Percentiles rank a stretch among this genome's conserved stretches.
Conservation (phyloP, 1,284 basidiomycete species). For the Pseudozyma thailandica region DNA sequence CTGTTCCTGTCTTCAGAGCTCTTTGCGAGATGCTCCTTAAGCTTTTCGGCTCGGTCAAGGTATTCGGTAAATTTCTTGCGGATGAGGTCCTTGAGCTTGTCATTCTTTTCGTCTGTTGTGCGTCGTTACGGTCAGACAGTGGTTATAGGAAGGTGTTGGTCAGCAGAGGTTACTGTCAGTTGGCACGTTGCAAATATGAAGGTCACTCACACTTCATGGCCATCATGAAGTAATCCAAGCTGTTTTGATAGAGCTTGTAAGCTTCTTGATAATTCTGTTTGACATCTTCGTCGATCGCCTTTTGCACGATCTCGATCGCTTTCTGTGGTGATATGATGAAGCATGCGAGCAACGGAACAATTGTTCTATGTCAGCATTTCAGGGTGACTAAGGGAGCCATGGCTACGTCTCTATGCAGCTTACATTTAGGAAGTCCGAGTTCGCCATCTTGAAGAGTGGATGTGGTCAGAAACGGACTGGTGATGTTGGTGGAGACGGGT, state of each 20-base stretch:
- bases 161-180: background rate
- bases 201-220: constrained; percentile 76
- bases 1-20: constrained; percentile 78
- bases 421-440: constrained; percentile 61
- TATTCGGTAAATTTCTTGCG: constrained; percentile 91
- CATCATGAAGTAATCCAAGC: constrained; percentile 98
- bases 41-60: constrained; percentile 87
- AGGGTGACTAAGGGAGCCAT: no score
- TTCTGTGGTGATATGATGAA: constrained; percentile 72
- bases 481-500: background rate
- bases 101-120: constrained; percentile 90
- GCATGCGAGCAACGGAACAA: background rate
- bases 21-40: constrained; percentile 75
- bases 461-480: background rate
- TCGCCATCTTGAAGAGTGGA: constrained; percentile 43
- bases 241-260: constrained; percentile 87
- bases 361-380: background rate
- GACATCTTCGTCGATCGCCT: constrained; percentile 92
- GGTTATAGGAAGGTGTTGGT: background rate
- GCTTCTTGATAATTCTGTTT: constrained; percentile 94
- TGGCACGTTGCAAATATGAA: background rate
- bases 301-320: constrained; percentile 93
- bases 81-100: constrained; percentile 88
- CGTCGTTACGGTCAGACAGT: background rate
- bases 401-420: constrained; percentile 2